Percentiles rank a stretch among this genome's conserved stretches.
These are phyloP conservation scores for Gaeumannomyces sp. DNA, from an alignment of 2,329 filamentous ascomycete species.

Conservation along the genomic window DNA sequence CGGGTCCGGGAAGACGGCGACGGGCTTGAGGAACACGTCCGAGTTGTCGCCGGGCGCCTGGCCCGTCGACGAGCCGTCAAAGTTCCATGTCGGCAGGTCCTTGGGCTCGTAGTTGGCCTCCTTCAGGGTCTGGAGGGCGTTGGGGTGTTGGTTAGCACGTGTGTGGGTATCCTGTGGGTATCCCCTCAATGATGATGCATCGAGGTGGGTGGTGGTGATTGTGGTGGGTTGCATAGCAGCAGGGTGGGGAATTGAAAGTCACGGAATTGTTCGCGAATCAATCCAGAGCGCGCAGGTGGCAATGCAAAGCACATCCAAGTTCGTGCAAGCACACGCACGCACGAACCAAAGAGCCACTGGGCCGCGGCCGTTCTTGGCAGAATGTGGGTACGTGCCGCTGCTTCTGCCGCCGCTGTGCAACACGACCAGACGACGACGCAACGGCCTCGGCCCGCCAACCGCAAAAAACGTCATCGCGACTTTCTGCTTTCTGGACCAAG, in stretches of 20 bases:
- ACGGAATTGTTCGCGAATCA: not conserved
- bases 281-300: not conserved
- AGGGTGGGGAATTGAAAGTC: not conserved
- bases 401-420: too few relatives aligned
- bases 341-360: not conserved
- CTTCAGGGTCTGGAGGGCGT: conserved; percentile 12
- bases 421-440: not conserved
- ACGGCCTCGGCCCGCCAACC: too few relatives aligned
- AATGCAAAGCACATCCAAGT: not conserved
- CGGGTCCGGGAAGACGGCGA: conserved; percentile 70
- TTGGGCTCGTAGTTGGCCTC: conserved; percentile 26
- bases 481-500: not conserved
- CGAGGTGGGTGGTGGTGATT: not conserved
- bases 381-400: not conserved
- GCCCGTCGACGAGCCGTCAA: conserved; percentile 69
- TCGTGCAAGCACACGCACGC: not conserved
- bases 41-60: conserved; percentile 75
- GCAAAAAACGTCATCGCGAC: too few relatives aligned
- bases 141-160: not conserved
- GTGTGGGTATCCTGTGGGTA: too few relatives aligned
- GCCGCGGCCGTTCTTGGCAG: not conserved
- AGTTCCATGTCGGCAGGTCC: conserved; percentile 71
- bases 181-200: too few relatives aligned
- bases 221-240: not conserved
- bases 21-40: conserved; percentile 47